Percentiles rank a stretch among this genome's conserved stretches.
phyloP scores from a whole-genome alignment of 129 eudicot species.

The Rutidosis leptorrhynchoides region DNA sequence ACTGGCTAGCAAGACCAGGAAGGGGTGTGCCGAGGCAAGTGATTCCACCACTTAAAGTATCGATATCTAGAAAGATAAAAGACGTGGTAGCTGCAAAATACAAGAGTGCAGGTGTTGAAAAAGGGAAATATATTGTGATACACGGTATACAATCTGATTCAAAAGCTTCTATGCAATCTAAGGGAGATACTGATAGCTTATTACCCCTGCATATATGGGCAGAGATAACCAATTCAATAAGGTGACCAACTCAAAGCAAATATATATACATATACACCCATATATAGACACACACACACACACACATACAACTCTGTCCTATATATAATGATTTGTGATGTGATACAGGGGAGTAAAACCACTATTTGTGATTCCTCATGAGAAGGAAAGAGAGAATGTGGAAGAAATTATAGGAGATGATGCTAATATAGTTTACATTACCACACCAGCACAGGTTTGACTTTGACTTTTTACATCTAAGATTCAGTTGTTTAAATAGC shows the following conservation, averaged over 20 bases:
- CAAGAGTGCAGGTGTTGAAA: slow-evolving; percentile 63
- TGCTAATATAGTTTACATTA: slow-evolving; percentile 75
- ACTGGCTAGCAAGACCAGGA: slow-evolving; percentile 82
- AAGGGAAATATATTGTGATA: slow-evolving; percentile 80
- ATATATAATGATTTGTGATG: slow-evolving; percentile 15
- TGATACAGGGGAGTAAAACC: slow-evolving; percentile 69
- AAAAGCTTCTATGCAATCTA: slow-evolving; percentile 87
- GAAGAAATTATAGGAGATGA: slow-evolving; percentile 71
- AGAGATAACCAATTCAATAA: slow-evolving; percentile 58
- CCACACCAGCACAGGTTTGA: slow-evolving; percentile 83
- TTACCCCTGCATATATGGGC: slow-evolving; percentile 70
- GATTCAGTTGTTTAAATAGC: neutral
- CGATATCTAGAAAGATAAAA: slow-evolving; percentile 72
- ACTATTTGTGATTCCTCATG: slow-evolving; percentile 86
- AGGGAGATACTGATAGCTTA: slow-evolving; percentile 90
- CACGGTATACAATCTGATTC: slow-evolving; percentile 90
- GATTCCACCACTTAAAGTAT: slow-evolving; percentile 74
- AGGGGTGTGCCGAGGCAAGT: slow-evolving; percentile 64
- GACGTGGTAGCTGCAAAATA: slow-evolving; percentile 75
- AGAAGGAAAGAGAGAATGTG: slow-evolving; percentile 82
- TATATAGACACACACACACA: slow-evolving; percentile 8
- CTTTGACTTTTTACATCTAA: neutral
- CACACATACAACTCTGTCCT: neutral
- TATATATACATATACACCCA: neutral
- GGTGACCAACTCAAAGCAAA: slow-evolving; percentile 34